These are phyloP conservation scores for Fusarium tjaetaba DNA, from an alignment of 2,329 filamentous ascomycete genomes.

Conservation along the genomic window DNA sequence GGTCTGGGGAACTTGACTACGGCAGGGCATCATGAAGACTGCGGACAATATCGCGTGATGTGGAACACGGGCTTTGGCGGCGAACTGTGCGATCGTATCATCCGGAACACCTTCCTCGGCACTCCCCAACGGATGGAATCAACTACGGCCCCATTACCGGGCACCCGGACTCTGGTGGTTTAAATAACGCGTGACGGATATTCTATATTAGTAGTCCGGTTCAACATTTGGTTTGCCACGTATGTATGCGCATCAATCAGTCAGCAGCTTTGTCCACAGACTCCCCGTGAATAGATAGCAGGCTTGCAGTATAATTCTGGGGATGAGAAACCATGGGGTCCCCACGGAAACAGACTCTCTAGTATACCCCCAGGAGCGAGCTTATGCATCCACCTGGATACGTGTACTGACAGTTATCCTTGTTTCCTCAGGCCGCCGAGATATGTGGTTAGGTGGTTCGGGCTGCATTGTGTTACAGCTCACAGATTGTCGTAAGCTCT, in stretches of 20 bases:
- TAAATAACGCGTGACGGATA: slow-evolving; percentile 35
- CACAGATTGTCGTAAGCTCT: slow-evolving; percentile 2
- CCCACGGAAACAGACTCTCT: background rate
- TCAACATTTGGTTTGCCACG: slow-evolving; percentile 8
- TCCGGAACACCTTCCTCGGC: slow-evolving; percentile 28
- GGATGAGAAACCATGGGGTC: slow-evolving; percentile 20
- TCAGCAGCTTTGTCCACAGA: slow-evolving; percentile 5
- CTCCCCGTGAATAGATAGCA: background rate
- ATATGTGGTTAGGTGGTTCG: background rate
- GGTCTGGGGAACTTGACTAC: slow-evolving; percentile 23
- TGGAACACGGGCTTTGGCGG: slow-evolving; percentile 10
- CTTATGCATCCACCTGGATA: background rate
- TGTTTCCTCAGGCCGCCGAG: background rate
- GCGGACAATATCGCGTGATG: slow-evolving; percentile 35
- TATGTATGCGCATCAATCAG: background rate
- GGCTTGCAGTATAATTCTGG: background rate
- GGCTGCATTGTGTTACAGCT: background rate
- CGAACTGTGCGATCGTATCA: slow-evolving; percentile 34
- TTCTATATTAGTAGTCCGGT: slow-evolving; percentile 6
- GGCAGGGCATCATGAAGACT: background rate
- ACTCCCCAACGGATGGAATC: slow-evolving; percentile 24
- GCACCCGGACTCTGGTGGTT: slow-evolving; percentile 1
- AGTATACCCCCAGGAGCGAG: background rate
- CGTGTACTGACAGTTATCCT: background rate
- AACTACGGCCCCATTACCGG: background rate